Evolutionary conservation across 352 stramenopile genomes (phyloP), one percentile per base, ranked within the genome.

Genomic region (Phytophthora ramorum): DNA sequence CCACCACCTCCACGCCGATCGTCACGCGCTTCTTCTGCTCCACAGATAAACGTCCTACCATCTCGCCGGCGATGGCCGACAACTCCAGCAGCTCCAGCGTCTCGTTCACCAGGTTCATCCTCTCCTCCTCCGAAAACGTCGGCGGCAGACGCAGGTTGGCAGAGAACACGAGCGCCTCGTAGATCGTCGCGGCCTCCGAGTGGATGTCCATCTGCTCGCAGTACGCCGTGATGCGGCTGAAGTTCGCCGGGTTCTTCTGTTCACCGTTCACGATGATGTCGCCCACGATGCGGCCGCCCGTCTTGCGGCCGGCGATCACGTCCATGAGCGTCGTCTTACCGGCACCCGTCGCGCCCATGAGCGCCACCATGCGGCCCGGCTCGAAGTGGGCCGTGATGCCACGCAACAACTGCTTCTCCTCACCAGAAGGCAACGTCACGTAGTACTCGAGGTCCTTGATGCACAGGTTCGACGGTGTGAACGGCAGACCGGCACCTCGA

Each of bases 141-240:
- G 72, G 69, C 0, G 81, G 75, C 7, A 98, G 81, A 38, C 96
- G 80, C 22, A 98, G 70, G 32, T 79, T 77, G 0, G 93, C 93
- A 19, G 90, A 97, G 70, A 98, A 98, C 43, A 91, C 73, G 4
- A 98, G 78, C 16, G 91, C 91, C 67, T 98, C 93, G 37, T 79
- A 71, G 45, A 97, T 93, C 20, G 90, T 97, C 9, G 89, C 69
- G 24, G 84, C 71, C 40, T 93, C 81, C 45, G 85, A 83, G 71
- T 97, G 89, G 28, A 92, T 81, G 73, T 97, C 90, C 68, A 96
- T 92, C 69, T 98, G 92, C 76, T 98, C 93, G 17, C 96, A 93
- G 63, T 98, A 98, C 12, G 89, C 93, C 7, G 80, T 87, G 65
- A 96, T 90, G 44, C 93, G 79, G 34, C 78, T 83, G 63, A 98